A percentile compares a stretch with the other conserved stretches of the same genome.
Evolutionary conservation across 371 early-diverging fungal species (phyloP).

Genomic region (Mucor piriformis): DNA sequence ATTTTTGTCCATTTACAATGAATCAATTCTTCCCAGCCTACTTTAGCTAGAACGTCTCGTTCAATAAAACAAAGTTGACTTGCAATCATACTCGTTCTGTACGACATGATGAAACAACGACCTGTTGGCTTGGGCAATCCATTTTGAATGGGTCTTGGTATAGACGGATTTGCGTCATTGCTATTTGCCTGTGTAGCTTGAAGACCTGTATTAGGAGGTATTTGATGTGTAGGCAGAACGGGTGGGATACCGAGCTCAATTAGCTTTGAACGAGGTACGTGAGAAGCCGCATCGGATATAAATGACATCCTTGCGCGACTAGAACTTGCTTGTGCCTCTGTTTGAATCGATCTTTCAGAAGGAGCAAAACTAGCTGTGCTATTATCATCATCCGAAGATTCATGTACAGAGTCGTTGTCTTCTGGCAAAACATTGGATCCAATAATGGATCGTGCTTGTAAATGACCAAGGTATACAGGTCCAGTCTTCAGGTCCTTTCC

Average conservation of each 20-base stretch:
- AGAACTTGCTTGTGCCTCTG: slow-evolving; percentile 24
- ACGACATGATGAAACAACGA: slow-evolving; percentile 53
- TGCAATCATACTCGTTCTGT: slow-evolving; percentile 59
- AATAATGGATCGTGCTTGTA: slow-evolving; percentile 16
- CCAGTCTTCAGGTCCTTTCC: slow-evolving; percentile 11
- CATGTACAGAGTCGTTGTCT: slow-evolving; percentile 6
- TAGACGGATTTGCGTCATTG: neutral
- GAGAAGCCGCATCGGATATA: slow-evolving; percentile 9
- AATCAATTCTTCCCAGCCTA: slow-evolving; percentile 69
- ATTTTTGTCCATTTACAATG: slow-evolving; percentile 63
- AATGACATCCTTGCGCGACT: slow-evolving; percentile 8
- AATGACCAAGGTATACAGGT: slow-evolving; percentile 27
- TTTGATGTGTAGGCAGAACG: neutral
- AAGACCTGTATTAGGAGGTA: neutral
- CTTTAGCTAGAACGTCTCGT: slow-evolving; percentile 54
- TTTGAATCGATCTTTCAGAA: slow-evolving; percentile 22
- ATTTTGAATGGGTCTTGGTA: slow-evolving; percentile 1
- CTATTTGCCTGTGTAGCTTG: neutral
- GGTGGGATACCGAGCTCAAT: slow-evolving; percentile 22
- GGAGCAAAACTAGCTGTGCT: slow-evolving; percentile 19
- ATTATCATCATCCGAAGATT: slow-evolving; percentile 15
- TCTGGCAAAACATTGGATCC: neutral
- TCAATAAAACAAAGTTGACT: slow-evolving; percentile 69
- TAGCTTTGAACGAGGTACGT: slow-evolving; percentile 13
- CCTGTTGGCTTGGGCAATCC: neutral